Base-by-base conservation (phyloP, 352 stramenopile species). In the Chrysophaeum taylorii region DNA sequence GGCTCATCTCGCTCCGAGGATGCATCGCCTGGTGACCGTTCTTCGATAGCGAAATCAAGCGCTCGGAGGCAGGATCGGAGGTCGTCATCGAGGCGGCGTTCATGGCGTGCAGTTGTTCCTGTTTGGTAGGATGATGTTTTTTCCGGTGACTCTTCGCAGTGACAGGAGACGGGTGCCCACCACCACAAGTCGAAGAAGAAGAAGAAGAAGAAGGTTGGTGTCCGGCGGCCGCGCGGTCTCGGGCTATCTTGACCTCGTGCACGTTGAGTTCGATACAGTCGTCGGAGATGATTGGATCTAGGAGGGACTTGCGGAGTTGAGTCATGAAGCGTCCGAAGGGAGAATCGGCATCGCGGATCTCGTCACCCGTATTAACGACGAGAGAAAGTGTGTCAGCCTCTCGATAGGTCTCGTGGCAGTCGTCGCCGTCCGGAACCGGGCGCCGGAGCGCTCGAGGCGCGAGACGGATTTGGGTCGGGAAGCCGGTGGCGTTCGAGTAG, bases 241-340 rank as follows among this genome's bases (percentile, higher is more conserved):
- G 14, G 41, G 14, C 14, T 21, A 12, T 12, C 14, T 12, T 21
- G 57, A 66, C 57, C 57, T 66, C 57, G 57, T 66, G 57, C 57
- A 43, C 27, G 57, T 66, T 66, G 12, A 66, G 57, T 2, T 45
- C 18, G 2, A 18, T 9, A 23, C 57, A 31, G 57, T 66, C 57
- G 57, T 41, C 57, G 33, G 57, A 9, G 14, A 66, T 9, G 33
- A 66, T n/a, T 31, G 57, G 57, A 9, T 66, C 57, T 2, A 23
- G 25, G 14, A 66, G 57, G 33, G 5, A 14, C 57, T 23, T 2
- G 33, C 57, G 57, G 33, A 66, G 7, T 23, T 31, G 41, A 9
- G 57, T 66, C 57, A 66, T 66, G 57, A 45, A 33, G 33, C 57
- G 57, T 18, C 57, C 57, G 27, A 33, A 45, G 12, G 31, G 31